Percentiles rank a stretch among this genome's conserved stretches.
Conservation (phyloP, 805 yeast species). For the Suhomyces vadensis region DNA sequence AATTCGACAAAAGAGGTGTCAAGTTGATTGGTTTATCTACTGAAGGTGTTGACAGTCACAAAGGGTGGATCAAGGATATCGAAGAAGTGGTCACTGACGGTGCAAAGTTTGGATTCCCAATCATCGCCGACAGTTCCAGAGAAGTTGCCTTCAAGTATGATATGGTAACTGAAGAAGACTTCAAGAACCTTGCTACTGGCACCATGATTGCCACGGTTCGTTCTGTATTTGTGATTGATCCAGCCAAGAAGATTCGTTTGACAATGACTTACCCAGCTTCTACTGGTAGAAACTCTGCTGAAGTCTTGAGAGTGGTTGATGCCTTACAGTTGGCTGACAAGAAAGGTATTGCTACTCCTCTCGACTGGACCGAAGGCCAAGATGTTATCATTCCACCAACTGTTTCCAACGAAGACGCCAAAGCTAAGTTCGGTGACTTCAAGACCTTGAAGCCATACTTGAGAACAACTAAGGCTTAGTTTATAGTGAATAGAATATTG, state of each 20-base stretch:
- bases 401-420: constrained; percentile 60
- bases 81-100: constrained; percentile 61
- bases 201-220: constrained; percentile 69
- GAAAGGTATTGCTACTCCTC: constrained; percentile 66
- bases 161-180: constrained; percentile 72
- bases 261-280: constrained; percentile 71
- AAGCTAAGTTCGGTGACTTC: constrained; percentile 61
- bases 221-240: constrained; percentile 72
- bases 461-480: constrained; percentile 37
- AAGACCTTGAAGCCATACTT: constrained; percentile 62
- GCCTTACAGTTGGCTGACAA: constrained; percentile 66
- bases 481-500: no score
- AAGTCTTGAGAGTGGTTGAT: constrained; percentile 67
- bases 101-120: constrained; percentile 58
- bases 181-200: constrained; percentile 62
- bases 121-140: constrained; percentile 64
- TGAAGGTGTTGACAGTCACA: constrained; percentile 61
- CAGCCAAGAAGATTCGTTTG: constrained; percentile 60
- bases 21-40: constrained; percentile 70
- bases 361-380: constrained; percentile 72
- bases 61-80: constrained; percentile 70
- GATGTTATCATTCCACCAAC: constrained; percentile 74
- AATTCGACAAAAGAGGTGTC: constrained; percentile 63
- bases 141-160: constrained; percentile 63
- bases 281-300: constrained; percentile 76